Evolutionary conservation across 192 early-diverging fungal species (phyloP).

Genomic region (Spizellomyces sp.): DNA sequence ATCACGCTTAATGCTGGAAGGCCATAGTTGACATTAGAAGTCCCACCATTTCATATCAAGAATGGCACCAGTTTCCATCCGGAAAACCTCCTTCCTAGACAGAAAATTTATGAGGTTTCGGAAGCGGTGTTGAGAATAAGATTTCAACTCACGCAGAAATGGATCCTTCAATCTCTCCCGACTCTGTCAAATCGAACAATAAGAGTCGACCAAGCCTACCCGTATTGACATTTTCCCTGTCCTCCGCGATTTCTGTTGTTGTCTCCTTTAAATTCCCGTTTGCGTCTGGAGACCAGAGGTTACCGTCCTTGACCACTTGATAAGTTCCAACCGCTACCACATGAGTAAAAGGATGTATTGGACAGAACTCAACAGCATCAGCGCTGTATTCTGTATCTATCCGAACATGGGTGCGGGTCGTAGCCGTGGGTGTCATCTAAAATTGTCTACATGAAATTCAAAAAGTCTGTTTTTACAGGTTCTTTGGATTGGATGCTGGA

Average conservation of each 20-base stretch:
- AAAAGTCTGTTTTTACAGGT: no score
- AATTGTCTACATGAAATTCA: no score
- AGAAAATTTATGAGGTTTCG: neutral
- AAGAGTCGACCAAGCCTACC: conserved; percentile 24
- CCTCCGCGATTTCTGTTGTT: neutral
- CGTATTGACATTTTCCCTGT: neutral
- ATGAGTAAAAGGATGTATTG: conserved; percentile 17
- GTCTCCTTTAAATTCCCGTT: neutral
- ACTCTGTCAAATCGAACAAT: conserved; percentile 7
- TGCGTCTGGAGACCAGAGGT: conserved; percentile 16
- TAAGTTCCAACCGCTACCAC: conserved; percentile 55
- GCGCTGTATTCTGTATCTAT: conserved; percentile 57
- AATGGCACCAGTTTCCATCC: conserved; percentile 49
- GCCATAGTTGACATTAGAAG: neutral
- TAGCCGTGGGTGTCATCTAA: no score
- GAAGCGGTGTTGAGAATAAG: neutral
- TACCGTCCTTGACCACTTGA: conserved; percentile 46
- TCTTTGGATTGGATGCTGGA: no score
- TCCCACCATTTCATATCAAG: conserved; percentile 58
- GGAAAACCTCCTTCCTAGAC: conserved; percentile 57
- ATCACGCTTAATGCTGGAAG: neutral
- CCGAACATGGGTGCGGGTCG: conserved; percentile 15
- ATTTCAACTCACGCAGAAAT: neutral
- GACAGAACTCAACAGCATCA: conserved; percentile 59
- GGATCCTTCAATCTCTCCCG: neutral